Evolutionary conservation across 2,329 filamentous ascomycete species (phyloP).

Genomic region (Aspergillus melleus): DNA sequence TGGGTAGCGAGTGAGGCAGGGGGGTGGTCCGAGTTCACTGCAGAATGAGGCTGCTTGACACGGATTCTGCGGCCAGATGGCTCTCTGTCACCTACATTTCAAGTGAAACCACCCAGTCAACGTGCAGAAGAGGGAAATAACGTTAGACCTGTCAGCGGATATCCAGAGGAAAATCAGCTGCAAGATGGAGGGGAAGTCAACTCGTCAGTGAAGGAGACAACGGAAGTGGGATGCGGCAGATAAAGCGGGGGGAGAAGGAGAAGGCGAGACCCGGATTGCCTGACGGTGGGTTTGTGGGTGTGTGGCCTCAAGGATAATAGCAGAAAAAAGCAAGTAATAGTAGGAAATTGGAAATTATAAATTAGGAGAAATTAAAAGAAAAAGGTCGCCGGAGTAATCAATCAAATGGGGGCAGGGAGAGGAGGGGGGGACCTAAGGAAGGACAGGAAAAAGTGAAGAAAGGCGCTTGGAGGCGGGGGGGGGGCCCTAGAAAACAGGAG

Average conservation of each 20-base stretch:
- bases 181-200: neutral
- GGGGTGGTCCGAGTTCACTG: neutral
- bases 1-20: neutral
- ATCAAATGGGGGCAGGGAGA: neutral
- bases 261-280: neutral
- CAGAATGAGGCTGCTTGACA: neutral
- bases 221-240: neutral
- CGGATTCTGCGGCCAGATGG: neutral
- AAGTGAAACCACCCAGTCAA: neutral
- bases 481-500: neutral
- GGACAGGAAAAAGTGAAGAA: neutral
- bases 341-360: neutral
- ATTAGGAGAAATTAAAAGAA: neutral
- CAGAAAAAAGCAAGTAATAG: neutral
- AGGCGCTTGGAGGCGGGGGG: neutral
- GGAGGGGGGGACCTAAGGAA: neutral
- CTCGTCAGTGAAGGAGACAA: neutral
- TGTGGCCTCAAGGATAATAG: neutral
- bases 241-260: conserved; percentile 1
- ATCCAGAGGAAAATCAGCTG: neutral
- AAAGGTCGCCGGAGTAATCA: neutral
- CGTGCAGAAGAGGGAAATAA: neutral
- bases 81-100: neutral
- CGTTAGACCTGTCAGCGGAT: neutral
- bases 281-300: neutral